phyloP scores from a whole-genome alignment of 1,284 basidiomycete genomes.

The Xanthoconium separans region DNA sequence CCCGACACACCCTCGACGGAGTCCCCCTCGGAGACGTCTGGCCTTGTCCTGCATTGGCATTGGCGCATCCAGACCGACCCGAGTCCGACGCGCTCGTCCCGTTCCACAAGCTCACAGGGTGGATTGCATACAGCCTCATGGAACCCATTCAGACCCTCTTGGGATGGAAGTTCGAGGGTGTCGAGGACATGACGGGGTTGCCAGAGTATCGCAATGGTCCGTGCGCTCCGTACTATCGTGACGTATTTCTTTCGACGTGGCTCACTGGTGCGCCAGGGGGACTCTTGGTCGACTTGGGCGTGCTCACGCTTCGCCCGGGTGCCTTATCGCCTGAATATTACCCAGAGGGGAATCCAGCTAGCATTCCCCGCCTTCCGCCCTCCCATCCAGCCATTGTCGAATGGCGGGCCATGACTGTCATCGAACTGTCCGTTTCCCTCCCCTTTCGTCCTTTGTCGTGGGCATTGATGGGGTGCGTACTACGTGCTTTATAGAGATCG shows the following conservation, averaged over 20 bases:
- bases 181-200: conserved; percentile 79
- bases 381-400: conserved; percentile 91
- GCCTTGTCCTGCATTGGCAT: conserved; percentile 67
- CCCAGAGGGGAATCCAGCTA: conserved; percentile 44
- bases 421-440: conserved; percentile 67
- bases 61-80: conserved; percentile 18
- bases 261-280: conserved; percentile 56
- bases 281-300: conserved; percentile 81
- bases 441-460: neutral
- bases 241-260: neutral
- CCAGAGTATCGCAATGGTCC: conserved; percentile 89
- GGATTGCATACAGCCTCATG: conserved; percentile 87
- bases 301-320: conserved; percentile 53
- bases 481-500: conserved; percentile 58
- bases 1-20: conserved; percentile 66
- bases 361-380: conserved; percentile 60
- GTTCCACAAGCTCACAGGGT: conserved; percentile 95
- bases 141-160: conserved; percentile 80
- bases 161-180: conserved; percentile 74
- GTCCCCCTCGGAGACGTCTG: conserved; percentile 87
- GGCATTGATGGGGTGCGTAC: neutral
- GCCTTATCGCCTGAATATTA: conserved; percentile 40
- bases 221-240: neutral
- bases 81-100: conserved; percentile 67
- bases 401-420: conserved; percentile 94